phyloP scores from a whole-genome alignment of 805 yeast species.

The Wickerhamiella kazuoi region DNA sequence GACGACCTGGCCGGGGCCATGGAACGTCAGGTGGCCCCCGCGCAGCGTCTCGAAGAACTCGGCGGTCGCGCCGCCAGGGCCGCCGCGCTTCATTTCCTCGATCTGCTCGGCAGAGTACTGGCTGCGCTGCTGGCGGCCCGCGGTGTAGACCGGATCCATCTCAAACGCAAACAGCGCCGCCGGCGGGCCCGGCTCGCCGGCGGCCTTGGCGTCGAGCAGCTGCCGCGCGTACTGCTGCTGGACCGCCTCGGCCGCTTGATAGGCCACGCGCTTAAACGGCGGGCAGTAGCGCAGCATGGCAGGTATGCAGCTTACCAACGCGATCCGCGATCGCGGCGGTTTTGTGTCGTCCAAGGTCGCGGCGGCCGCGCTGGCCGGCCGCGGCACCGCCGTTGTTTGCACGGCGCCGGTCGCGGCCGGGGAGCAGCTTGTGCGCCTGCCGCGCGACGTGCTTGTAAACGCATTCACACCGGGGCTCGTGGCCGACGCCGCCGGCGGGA shows the following conservation, averaged over 20 bases:
- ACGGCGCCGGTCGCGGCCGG: conserved; percentile 17
- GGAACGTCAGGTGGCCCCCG: conserved; percentile 95
- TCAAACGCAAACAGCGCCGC: conserved; percentile 44
- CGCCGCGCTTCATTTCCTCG: conserved; percentile 13
- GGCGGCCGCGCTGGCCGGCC: conserved; percentile 26
- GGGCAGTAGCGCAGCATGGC: not conserved
- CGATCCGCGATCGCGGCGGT: not conserved
- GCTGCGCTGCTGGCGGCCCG: conserved; percentile 67
- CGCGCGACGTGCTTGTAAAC: not conserved
- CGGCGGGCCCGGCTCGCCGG: not conserved
- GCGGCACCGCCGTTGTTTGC: conserved; percentile 53
- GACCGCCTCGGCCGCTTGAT: conserved; percentile 1
- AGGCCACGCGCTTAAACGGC: conserved; percentile 2
- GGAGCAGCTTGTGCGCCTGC: conserved; percentile 7
- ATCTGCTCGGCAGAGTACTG: conserved; percentile 23
- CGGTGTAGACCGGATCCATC: conserved; percentile 73
- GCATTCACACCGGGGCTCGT: no score
- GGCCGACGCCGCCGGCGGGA: no score
- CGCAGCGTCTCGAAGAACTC: conserved; percentile 60
- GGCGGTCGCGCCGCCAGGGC: conserved; percentile 25
- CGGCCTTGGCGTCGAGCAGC: conserved; percentile 5
- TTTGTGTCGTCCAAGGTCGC: conserved; percentile 14
- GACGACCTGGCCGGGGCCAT: conserved; percentile 89
- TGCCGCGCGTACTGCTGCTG: conserved; percentile 3
- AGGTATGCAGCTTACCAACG: not conserved